Evolutionary conservation across 352 stramenopile genomes (phyloP).

Genomic region (Globisporangium acanthophoron): DNA sequence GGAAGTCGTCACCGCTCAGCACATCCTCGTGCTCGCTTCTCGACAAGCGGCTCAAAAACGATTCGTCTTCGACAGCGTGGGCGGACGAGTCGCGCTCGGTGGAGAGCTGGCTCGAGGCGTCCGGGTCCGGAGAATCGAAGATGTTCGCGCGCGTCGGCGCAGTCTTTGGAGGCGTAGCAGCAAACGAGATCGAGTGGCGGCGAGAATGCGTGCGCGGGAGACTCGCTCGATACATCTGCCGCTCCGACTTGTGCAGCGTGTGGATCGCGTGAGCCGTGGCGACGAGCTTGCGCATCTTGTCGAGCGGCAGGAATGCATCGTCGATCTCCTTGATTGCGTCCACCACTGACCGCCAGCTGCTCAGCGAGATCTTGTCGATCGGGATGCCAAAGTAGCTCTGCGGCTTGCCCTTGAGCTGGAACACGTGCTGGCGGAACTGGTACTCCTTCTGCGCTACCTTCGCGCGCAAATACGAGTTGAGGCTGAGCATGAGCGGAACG

Average conservation of each 20-base stretch:
- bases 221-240: slow-evolving; percentile 34
- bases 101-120: neutral
- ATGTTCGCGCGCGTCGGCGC: slow-evolving; percentile 1
- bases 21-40: slow-evolving; percentile 47
- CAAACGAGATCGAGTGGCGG: slow-evolving; percentile 33
- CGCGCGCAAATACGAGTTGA: slow-evolving; percentile 37
- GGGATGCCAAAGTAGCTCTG: slow-evolving; percentile 82
- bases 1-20: slow-evolving; percentile 79
- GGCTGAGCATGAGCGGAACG: slow-evolving; percentile 61
- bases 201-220: slow-evolving; percentile 22
- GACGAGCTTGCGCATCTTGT: slow-evolving; percentile 84
- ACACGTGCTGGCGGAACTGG: slow-evolving; percentile 66
- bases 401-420: slow-evolving; percentile 58
- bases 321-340: slow-evolving; percentile 80
- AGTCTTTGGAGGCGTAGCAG: slow-evolving; percentile 7
- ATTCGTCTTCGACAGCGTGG: slow-evolving; percentile 11
- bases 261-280: slow-evolving; percentile 69
- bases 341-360: slow-evolving; percentile 69
- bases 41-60: neutral
- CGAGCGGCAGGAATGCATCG: slow-evolving; percentile 65
- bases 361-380: slow-evolving; percentile 72
- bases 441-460: slow-evolving; percentile 64
- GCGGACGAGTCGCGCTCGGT: slow-evolving; percentile 4
- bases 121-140: neutral
- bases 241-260: slow-evolving; percentile 58